A percentile compares a stretch with the other conserved stretches of the same genome.
These are phyloP conservation scores for thale cress (Arabidopsis thaliana) DNA, from an alignment of 345 rosid genomes.

Conservation along the genomic window TAIR10.1 NC_003070.9:18497501-18498000, in stretches of 20 bases:
- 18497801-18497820: not conserved
- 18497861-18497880: too few species aligned
- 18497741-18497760: constrained; percentile 5
- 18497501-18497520: not conserved
- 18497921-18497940: not conserved
- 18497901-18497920: too few species aligned
- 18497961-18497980: not conserved
- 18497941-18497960: not conserved
- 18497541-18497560: not conserved
- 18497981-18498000: not conserved
- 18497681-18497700: not conserved
- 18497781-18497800: not conserved
- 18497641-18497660: not conserved
- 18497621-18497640: not conserved
- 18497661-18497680: not conserved
- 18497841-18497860: not conserved
- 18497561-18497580: not conserved
- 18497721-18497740: not conserved
- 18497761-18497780: not conserved
- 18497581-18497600: not conserved
- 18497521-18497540: not conserved
- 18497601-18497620: not conserved
- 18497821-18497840: not conserved
- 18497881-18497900: too few species aligned
- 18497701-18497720: not conserved